phyloP scores from a whole-genome alignment of 805 yeast genomes.

The Priceomyces fermenticarens region DNA sequence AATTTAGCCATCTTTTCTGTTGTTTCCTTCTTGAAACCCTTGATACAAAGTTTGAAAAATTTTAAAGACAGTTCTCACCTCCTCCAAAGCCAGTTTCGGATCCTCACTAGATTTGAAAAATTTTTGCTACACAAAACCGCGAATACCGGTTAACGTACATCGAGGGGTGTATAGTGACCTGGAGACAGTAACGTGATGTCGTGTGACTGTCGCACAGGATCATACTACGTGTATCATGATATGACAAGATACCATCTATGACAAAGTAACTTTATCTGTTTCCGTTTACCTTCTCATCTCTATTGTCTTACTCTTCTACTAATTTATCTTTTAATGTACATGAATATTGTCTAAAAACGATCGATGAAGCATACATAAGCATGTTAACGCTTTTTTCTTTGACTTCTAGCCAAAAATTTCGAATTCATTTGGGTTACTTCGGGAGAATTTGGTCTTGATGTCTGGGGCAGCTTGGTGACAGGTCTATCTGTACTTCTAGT shows the following conservation, averaged over 20 bases:
- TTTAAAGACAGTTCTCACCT: neutral
- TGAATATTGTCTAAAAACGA: neutral
- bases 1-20: constrained; percentile 86
- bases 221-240: no score
- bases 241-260: no score
- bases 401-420: constrained; percentile 56
- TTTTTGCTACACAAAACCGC: constrained; percentile 8
- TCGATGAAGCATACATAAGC: neutral
- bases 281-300: neutral
- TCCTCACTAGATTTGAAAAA: constrained; percentile 2
- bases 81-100: no score
- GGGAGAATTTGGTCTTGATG: constrained; percentile 3
- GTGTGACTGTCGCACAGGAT: constrained; percentile 5
- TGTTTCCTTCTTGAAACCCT: constrained; percentile 10
- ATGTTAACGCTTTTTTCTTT: constrained; percentile 34
- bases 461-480: constrained; percentile 3
- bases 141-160: constrained; percentile 7
- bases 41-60: constrained; percentile 4
- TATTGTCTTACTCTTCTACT: neutral
- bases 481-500: constrained; percentile 22
- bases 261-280: no score
- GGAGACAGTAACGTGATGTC: constrained; percentile 2
- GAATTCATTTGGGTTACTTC: constrained; percentile 57
- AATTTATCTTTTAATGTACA: neutral
- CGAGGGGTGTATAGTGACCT: neutral